These are phyloP conservation scores for Plasmodium sp. DNA, from an alignment of 169 alveolate genomes.

Conservation along the genomic window DNA sequence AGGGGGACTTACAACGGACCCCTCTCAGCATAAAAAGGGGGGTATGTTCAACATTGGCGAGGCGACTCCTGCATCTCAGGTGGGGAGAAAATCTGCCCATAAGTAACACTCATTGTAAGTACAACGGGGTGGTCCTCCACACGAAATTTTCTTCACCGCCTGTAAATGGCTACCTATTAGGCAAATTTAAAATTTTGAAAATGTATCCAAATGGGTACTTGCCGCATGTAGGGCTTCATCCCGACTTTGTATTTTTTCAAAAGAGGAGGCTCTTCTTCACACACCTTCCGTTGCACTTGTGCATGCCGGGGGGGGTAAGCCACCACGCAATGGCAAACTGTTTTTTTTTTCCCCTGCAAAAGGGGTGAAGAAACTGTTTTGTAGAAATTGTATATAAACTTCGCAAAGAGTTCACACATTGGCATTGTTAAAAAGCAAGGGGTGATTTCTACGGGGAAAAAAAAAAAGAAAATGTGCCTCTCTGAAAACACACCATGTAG, in stretches of 20 bases:
- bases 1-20: slow-evolving; percentile 45
- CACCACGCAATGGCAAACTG: not conserved
- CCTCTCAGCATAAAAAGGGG: not conserved
- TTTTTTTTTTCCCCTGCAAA: not conserved
- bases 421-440: not conserved
- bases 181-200: no score
- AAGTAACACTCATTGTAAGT: not conserved
- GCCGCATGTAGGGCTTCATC: not conserved
- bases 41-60: not conserved
- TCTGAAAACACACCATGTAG: not conserved
- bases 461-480: not conserved
- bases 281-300: not conserved
- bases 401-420: not conserved
- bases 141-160: not conserved
- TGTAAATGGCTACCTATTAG: not conserved
- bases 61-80: not conserved
- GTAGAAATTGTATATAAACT: not conserved
- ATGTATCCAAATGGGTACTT: not conserved
- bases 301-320: not conserved
- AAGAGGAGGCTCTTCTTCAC: not conserved
- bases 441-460: not conserved
- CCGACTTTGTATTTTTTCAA: not conserved
- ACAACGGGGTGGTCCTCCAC: not conserved
- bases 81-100: not conserved
- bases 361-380: not conserved